Percentiles rank a stretch among this genome's conserved stretches.
These are phyloP conservation scores for Ustilago lituana DNA, from an alignment of 1,284 basidiomycete genomes.

Conservation along the genomic window DNA sequence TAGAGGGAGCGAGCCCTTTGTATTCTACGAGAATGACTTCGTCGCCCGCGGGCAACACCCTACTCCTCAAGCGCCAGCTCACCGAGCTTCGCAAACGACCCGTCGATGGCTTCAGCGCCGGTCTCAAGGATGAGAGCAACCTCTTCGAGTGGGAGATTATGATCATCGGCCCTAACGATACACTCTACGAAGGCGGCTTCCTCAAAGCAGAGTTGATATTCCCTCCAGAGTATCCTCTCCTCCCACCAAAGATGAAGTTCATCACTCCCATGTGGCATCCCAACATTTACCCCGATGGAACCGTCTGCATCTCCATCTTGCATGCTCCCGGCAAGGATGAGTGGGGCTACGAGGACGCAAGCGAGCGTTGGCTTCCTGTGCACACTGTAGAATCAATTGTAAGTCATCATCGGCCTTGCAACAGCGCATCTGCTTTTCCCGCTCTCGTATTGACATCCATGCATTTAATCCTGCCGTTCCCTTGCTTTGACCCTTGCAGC, in stretches of 20 bases:
- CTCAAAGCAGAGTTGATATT: slow-evolving; percentile 65
- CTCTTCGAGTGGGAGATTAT: slow-evolving; percentile 67
- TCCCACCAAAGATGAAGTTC: slow-evolving; percentile 95
- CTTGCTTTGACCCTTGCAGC: slow-evolving; percentile 70
- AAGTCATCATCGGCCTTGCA: slow-evolving; percentile 69
- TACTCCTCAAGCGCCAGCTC: slow-evolving; percentile 66
- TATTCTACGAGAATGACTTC: slow-evolving; percentile 49
- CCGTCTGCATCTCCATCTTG: slow-evolving; percentile 96
- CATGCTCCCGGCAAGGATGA: slow-evolving; percentile 97
- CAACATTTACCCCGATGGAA: slow-evolving; percentile 87
- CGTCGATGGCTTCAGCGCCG: slow-evolving; percentile 67
- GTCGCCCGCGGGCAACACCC: slow-evolving; percentile 59
- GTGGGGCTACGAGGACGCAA: slow-evolving; percentile 96
- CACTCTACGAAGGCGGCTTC: slow-evolving; percentile 67
- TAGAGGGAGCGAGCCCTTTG: no score
- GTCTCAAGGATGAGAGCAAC: slow-evolving; percentile 67
- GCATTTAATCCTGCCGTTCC: neutral
- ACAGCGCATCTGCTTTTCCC: no score
- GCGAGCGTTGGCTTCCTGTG: slow-evolving; percentile 96
- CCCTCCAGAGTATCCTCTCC: slow-evolving; percentile 76
- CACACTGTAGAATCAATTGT: slow-evolving; percentile 97
- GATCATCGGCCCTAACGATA: slow-evolving; percentile 67
- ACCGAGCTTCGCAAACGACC: slow-evolving; percentile 64
- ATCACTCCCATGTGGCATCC: slow-evolving; percentile 98
- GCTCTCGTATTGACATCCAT: no score